These are phyloP conservation scores for Neurospora sp. DNA, from an alignment of 495 filamentous ascomycete genomes.

Conservation along the genomic window DNA sequence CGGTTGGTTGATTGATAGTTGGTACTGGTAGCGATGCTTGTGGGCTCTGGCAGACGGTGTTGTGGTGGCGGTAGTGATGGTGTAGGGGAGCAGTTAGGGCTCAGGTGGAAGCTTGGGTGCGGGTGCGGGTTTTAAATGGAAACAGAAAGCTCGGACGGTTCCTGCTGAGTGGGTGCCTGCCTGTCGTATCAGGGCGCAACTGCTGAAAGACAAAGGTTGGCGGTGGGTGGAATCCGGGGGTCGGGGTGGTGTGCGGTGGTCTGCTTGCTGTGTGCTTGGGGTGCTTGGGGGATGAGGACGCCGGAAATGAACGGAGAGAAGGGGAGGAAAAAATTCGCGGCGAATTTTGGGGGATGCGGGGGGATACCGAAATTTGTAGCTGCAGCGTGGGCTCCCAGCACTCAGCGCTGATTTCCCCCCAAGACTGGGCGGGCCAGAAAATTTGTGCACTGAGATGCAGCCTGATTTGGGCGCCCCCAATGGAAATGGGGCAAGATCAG, in stretches of 20 bases:
- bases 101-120: background rate
- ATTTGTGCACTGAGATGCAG: conserved; percentile 14
- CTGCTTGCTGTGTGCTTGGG: background rate
- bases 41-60: conserved; percentile 10
- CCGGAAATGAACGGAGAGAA: conserved; percentile 26
- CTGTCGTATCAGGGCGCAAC: conserved; percentile 5
- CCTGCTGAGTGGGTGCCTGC: background rate
- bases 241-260: background rate
- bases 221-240: background rate
- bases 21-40: conserved; percentile 10
- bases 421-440: conserved; percentile 19
- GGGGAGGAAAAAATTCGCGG: conserved; percentile 22
- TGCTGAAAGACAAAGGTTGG: conserved; percentile 10
- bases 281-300: conserved; percentile 1
- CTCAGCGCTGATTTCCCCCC: conserved; percentile 24
- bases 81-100: conserved; percentile 6
- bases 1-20: conserved; percentile 8
- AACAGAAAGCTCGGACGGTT: background rate
- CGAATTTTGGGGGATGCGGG: conserved; percentile 21
- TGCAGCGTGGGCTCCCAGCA: conserved; percentile 9
- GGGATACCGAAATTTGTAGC: conserved; percentile 26
- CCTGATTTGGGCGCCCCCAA: conserved; percentile 11
- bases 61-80: conserved; percentile 15
- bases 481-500: conserved; percentile 11
- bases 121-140: background rate